Evolutionary conservation across 164 flowering plant genomes (phyloP).

Genomic region (grape (Vitis vinifera)): ASM3070453v1 NC_081815.1:3013001-3013500

Average conservation of each 20-base stretch:
- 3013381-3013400: conserved; percentile 70
- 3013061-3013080: too few relatives aligned
- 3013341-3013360: background rate
- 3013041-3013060: background rate
- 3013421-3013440: conserved; percentile 66
- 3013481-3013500: background rate
- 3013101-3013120: conserved; percentile 85
- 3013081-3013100: conserved; percentile 13
- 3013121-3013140: conserved; percentile 98
- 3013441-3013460: conserved; percentile 2
- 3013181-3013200: conserved; percentile 1
- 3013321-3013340: background rate
- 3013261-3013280: background rate
- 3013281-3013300: background rate
- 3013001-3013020: conserved; percentile 92
- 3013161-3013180: conserved; percentile 79
- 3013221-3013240: background rate
- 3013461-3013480: background rate
- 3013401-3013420: conserved; percentile 66
- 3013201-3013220: conserved; percentile 4
- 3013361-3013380: conserved; percentile 68
- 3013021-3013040: conserved; percentile 53
- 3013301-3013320: background rate
- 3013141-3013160: conserved; percentile 86
- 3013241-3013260: background rate